Evolutionary conservation across 805 yeast genomes (phyloP), one percentile per base, ranked within the genome.

Genomic region (Candida silvicultrix): DNA sequence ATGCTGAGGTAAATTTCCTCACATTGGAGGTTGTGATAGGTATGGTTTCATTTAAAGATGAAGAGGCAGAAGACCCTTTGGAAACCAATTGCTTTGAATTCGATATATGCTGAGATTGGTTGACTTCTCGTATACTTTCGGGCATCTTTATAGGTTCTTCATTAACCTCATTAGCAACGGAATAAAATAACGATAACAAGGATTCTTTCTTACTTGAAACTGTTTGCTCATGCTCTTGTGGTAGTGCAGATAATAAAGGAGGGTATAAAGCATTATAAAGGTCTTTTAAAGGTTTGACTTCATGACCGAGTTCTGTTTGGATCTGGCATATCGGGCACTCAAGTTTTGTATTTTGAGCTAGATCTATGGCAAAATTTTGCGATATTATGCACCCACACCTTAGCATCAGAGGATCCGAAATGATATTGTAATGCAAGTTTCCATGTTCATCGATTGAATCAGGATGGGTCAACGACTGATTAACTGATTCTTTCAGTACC

Each of bases 301-400:
- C 45, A 2, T 47, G 48, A 49, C 14, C 20, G 51, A 40, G 7
- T 44, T 20, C 4, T 49, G 45, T 12, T 45, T 38, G 15, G 47
- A 49, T 14, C 3, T 37, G 39, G 32, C 63, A 59, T 0, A 47
- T 16, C 21, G 55, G 68, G 54, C 46, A 49, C 25, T 10, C 44
- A 31, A 45, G 48, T 18, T 2, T 43, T 35, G 28, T 56, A 45
- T 38, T 57, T 20, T 32, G 28, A 2, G 56, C 41, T 11, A 67
- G 43, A 19, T 53, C 51, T 2, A 15, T 9, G 1, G 59, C 64
- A 5, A 70, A 48, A 5, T 44, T 44, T 32, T 65, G 67, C 1
- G 74, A 66, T 5, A 71, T 54, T 2, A 71, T 43, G 51, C 74
- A 69, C 1, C 76, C 77, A 51, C 77, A 72, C 1, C 67, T 51